These are phyloP conservation scores for Pythium biforme DNA, from an alignment of 352 stramenopile species.

Conservation along the genomic window DNA sequence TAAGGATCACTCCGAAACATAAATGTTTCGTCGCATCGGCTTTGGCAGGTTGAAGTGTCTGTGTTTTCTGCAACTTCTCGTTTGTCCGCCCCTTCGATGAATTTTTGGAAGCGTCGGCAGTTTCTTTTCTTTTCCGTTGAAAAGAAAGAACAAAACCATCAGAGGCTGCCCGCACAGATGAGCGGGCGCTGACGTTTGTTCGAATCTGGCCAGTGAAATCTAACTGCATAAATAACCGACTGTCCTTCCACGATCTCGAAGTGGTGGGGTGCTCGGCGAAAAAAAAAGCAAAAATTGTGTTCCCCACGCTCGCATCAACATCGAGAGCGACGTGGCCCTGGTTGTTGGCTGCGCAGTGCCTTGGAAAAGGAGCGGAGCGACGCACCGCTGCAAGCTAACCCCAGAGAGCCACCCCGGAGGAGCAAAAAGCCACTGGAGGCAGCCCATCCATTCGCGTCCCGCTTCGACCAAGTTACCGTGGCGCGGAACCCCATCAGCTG, in stretches of 20 bases:
- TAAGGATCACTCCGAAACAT: too few relatives aligned
- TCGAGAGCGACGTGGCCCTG: not conserved
- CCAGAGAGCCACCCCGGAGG: not conserved
- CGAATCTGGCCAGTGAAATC: not conserved
- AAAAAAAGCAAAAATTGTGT: not conserved
- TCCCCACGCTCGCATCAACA: not conserved
- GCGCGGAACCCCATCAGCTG: not conserved
- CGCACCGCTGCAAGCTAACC: too few relatives aligned
- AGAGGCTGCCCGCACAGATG: not conserved
- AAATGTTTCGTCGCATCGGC: not conserved
- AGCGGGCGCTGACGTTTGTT: not conserved
- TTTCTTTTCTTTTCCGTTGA: constrained; percentile 23
- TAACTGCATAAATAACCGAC: constrained; percentile 1
- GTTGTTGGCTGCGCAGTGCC: not conserved
- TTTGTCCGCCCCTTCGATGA: not conserved
- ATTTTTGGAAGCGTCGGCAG: constrained; percentile 16
- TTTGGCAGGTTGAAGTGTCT: constrained; percentile 8
- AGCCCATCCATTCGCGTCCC: not conserved
- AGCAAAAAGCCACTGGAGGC: too few relatives aligned
- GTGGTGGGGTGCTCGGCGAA: not conserved
- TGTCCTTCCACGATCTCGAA: not conserved
- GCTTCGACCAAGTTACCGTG: not conserved
- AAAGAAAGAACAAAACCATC: constrained; percentile 28
- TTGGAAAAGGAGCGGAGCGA: not conserved
- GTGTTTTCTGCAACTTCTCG: constrained; percentile 24